Conservation (phyloP, 805 yeast genomes). For the Teunomyces kruisii region DNA sequence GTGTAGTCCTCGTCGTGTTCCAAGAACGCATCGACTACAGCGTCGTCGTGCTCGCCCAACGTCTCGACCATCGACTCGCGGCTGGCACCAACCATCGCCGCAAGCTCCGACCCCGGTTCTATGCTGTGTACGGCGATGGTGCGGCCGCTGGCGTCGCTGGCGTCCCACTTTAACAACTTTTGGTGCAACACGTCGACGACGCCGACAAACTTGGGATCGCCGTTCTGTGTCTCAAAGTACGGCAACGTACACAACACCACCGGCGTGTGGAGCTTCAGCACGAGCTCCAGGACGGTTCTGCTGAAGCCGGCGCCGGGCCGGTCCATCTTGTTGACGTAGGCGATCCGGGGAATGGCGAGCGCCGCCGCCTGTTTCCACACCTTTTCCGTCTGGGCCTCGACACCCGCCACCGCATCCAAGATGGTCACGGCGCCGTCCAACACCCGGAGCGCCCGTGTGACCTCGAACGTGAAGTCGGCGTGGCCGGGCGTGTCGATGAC, state of each 20-base stretch:
- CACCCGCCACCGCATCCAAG: conserved; percentile 95
- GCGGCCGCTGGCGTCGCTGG: conserved; percentile 48
- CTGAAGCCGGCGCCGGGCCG: conserved; percentile 94
- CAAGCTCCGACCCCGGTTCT: conserved; percentile 24
- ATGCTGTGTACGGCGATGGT: conserved; percentile 49
- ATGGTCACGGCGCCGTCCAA: conserved; percentile 93
- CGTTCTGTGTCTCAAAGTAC: conserved; percentile 44
- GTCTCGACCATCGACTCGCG: conserved; percentile 82
- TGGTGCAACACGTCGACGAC: conserved; percentile 72
- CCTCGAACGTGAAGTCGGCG: conserved; percentile 96
- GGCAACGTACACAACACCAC: conserved; percentile 80
- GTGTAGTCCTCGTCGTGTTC: conserved; percentile 70
- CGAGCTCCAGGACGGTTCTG: conserved; percentile 82
- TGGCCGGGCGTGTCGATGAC: conserved; percentile 98
- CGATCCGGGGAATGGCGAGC: conserved; percentile 68
- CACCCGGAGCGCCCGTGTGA: conserved; percentile 82
- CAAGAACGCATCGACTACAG: conserved; percentile 70
- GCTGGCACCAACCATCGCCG: conserved; percentile 48
- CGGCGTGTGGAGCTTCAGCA: conserved; percentile 69
- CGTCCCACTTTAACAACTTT: conserved; percentile 56
- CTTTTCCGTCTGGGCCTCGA: conserved; percentile 96
- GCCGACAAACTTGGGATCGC: conserved; percentile 56
- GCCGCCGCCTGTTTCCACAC: conserved; percentile 88
- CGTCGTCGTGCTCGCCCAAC: conserved; percentile 79
- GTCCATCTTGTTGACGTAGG: conserved; percentile 94